Evolutionary conservation across 176 grass and related monocot genomes (phyloP).

Genomic region (Themeda triandra): DNA sequence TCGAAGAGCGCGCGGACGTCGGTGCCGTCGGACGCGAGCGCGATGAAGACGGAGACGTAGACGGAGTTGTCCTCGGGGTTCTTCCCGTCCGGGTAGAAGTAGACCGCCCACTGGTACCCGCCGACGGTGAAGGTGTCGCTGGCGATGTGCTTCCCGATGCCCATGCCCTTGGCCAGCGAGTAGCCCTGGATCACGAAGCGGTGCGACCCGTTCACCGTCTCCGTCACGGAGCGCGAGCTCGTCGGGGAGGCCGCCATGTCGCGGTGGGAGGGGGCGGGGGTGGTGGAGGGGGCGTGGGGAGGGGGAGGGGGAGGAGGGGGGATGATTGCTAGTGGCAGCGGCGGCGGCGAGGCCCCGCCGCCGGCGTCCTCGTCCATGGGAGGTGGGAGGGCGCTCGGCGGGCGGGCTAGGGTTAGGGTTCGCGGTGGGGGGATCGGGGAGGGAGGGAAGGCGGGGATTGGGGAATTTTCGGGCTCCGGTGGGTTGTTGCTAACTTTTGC

Average conservation of each 20-base stretch:
- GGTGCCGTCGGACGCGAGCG: slow-evolving; percentile 62
- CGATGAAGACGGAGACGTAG: slow-evolving; percentile 70
- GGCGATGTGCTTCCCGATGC: slow-evolving; percentile 62
- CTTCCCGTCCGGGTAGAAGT: slow-evolving; percentile 83
- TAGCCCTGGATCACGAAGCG: slow-evolving; percentile 65
- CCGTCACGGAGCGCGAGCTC: slow-evolving; percentile 79
- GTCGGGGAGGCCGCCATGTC: slow-evolving; percentile 72
- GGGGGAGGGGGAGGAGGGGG: not conserved
- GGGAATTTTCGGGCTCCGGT: slow-evolving; percentile 4
- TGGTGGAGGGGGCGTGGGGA: not conserved
- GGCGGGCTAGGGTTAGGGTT: slow-evolving; percentile 42
- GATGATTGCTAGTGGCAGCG: not conserved
- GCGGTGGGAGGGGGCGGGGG: not conserved
- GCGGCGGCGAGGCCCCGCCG: slow-evolving; percentile 40
- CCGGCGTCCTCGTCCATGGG: slow-evolving; percentile 41
- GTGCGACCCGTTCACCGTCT: slow-evolving; percentile 74
- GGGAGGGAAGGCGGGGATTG: not conserved
- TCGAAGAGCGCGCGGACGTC: slow-evolving; percentile 69
- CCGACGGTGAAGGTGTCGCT: slow-evolving; percentile 58
- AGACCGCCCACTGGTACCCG: slow-evolving; percentile 68
- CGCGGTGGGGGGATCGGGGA: not conserved
- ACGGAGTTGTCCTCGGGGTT: slow-evolving; percentile 62
- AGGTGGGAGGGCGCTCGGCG: not conserved
- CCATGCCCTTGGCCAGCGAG: slow-evolving; percentile 68
- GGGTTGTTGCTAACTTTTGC: not conserved